These are phyloP conservation scores for Agrocybe pediades DNA, from an alignment of 768 basidiomycete species.

Conservation along the genomic window DNA sequence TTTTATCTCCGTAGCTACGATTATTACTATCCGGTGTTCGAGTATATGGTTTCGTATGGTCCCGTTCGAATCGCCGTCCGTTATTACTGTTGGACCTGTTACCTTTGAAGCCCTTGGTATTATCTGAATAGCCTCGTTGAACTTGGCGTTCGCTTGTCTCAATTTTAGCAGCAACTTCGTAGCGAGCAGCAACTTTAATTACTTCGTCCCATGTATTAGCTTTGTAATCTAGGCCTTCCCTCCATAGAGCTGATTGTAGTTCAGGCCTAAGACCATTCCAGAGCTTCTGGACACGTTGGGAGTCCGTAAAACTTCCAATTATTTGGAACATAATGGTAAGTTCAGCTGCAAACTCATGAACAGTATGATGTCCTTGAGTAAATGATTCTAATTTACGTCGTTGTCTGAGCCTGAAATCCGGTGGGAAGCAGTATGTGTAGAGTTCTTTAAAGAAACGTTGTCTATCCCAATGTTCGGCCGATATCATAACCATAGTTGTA, in stretches of 20 bases:
- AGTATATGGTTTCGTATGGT: too few species aligned
- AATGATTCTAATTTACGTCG: conserved; percentile 16
- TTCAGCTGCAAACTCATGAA: conserved; percentile 30
- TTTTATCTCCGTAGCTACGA: too few species aligned
- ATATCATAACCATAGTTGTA: conserved; percentile 17
- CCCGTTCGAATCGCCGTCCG: too few species aligned
- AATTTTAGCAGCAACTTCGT: background rate
- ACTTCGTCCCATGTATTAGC: conserved; percentile 23
- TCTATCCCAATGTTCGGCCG: conserved; percentile 20
- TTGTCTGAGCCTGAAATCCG: conserved; percentile 27
- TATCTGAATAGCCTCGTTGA: too few species aligned
- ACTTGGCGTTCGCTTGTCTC: background rate
- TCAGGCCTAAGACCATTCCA: conserved; percentile 30
- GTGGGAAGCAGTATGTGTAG: conserved; percentile 35
- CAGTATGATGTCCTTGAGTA: conserved; percentile 24
- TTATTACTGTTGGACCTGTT: too few species aligned
- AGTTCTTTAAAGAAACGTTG: conserved; percentile 27
- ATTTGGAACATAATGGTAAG: conserved; percentile 28
- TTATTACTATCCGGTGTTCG: too few species aligned
- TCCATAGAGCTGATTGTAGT: conserved; percentile 31
- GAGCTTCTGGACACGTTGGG: conserved; percentile 30
- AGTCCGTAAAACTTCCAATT: conserved; percentile 25
- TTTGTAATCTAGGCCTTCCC: conserved; percentile 26
- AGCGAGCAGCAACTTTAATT: too few species aligned
- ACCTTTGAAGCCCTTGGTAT: too few species aligned